Conservation (phyloP, 2,329 filamentous ascomycete genomes). For the Fusarium haematococcum region DNA sequence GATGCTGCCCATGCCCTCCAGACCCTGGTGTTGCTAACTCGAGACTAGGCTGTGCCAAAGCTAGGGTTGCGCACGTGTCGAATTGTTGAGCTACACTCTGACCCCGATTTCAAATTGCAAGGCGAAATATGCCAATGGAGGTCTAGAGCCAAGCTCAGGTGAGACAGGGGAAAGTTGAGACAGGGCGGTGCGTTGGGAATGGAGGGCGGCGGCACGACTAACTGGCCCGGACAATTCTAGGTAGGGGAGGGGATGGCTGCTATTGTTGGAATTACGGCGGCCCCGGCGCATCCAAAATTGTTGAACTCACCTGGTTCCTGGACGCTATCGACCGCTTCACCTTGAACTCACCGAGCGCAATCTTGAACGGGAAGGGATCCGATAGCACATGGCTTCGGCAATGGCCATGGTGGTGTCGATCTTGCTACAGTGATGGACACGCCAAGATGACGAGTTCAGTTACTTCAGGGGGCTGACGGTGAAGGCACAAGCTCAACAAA, state of each 20-base stretch:
- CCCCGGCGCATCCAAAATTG: conserved; percentile 24
- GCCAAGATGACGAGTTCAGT: conserved; percentile 15
- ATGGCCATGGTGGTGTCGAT: background rate
- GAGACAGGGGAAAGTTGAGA: conserved; percentile 9
- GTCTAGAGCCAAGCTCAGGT: conserved; percentile 14
- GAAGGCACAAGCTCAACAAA: conserved; percentile 30
- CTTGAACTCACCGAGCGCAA: conserved; percentile 33
- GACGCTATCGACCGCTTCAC: conserved; percentile 23
- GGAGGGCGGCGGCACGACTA: background rate
- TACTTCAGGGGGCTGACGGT: conserved; percentile 11
- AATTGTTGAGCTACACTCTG: conserved; percentile 32
- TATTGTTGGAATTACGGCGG: conserved; percentile 39
- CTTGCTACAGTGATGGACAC: background rate
- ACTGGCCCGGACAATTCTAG: background rate
- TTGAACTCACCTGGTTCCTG: conserved; percentile 33
- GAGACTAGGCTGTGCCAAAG: conserved; percentile 19
- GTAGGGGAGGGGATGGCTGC: conserved; percentile 14
- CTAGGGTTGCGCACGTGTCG: conserved; percentile 21
- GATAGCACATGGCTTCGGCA: background rate
- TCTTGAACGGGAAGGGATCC: conserved; percentile 13
- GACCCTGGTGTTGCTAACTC: conserved; percentile 4
- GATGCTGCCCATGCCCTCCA: background rate
- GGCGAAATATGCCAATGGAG: conserved; percentile 5
- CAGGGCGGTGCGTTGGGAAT: conserved; percentile 9
- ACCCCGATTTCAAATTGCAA: conserved; percentile 14